A percentile compares a stretch with the other conserved stretches of the same genome.
phyloP scores from a whole-genome alignment of 2,329 filamentous ascomycete species.

The Byssochlamys sp. region DNA sequence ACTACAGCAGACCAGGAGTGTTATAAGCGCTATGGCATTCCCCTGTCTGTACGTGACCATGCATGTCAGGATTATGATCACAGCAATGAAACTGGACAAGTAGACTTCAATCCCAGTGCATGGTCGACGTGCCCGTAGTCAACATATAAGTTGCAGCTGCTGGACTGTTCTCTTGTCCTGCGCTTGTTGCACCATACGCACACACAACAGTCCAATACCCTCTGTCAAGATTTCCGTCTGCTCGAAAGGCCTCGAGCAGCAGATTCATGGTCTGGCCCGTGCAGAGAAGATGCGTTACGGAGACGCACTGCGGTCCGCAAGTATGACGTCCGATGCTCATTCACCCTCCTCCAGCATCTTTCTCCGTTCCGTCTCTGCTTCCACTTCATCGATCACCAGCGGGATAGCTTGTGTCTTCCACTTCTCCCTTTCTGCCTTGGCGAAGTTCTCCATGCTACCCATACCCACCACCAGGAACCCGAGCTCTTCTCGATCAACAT shows the following conservation, averaged over 20 bases:
- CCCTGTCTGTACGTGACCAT: not conserved
- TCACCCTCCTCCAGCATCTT: slow-evolving; percentile 32
- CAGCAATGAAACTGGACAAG: too few relatives aligned
- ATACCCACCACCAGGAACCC: slow-evolving; percentile 84
- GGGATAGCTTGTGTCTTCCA: slow-evolving; percentile 47
- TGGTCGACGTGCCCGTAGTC: not conserved
- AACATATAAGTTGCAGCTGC: not conserved
- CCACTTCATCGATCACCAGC: slow-evolving; percentile 49
- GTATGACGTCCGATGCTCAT: slow-evolving; percentile 15
- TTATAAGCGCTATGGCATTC: not conserved
- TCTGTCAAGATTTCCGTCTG: not conserved
- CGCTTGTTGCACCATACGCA: not conserved
- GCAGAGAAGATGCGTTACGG: not conserved
- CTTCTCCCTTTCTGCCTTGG: slow-evolving; percentile 48
- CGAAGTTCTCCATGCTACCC: slow-evolving; percentile 66
- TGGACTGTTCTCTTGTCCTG: not conserved
- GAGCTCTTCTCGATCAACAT: slow-evolving; percentile 85
- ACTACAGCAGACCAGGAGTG: too few relatives aligned
- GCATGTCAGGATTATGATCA: too few relatives aligned
- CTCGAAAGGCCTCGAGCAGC: not conserved
- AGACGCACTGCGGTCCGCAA: not conserved
- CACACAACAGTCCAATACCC: not conserved
- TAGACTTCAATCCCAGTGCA: too few relatives aligned
- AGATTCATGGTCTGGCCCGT: not conserved
- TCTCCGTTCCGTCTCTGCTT: slow-evolving; percentile 50